Percentiles rank a stretch among this genome's conserved stretches.
phyloP scores from a whole-genome alignment of 1,284 basidiomycete species.

The Singerocomus inundabilis region DNA sequence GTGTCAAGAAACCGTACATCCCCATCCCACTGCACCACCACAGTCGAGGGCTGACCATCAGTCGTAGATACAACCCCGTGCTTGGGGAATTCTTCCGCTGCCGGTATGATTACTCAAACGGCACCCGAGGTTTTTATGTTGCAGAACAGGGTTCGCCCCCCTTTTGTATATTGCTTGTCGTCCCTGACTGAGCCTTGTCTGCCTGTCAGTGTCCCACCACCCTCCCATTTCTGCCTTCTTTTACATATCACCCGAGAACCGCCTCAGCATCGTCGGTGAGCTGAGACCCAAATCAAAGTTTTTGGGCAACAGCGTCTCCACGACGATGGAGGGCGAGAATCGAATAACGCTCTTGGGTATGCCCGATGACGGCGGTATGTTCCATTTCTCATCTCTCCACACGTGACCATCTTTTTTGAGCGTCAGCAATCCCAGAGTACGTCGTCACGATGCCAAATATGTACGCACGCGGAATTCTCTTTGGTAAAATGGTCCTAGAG shows the following conservation, averaged over 20 bases:
- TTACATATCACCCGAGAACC: slow-evolving; percentile 93
- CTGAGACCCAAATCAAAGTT: slow-evolving; percentile 95
- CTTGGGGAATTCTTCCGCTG: slow-evolving; percentile 98
- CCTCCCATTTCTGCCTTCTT: slow-evolving; percentile 97
- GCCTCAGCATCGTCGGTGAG: slow-evolving; percentile 84
- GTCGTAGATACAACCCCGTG: slow-evolving; percentile 87
- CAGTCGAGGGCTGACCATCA: background rate
- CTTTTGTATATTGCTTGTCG: background rate
- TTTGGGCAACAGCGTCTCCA: slow-evolving; percentile 94
- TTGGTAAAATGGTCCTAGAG: slow-evolving; percentile 98
- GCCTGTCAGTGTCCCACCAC: slow-evolving; percentile 77
- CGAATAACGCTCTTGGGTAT: slow-evolving; percentile 77
- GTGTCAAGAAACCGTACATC: slow-evolving; percentile 96
- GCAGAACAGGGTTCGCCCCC: slow-evolving; percentile 81
- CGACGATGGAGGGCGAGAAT: slow-evolving; percentile 96
- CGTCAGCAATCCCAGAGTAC: slow-evolving; percentile 54
- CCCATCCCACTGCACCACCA: slow-evolving; percentile 1
- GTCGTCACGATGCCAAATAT: slow-evolving; percentile 95
- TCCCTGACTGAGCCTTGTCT: slow-evolving; percentile 6
- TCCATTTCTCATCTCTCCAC: slow-evolving; percentile 32
- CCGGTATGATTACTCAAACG: slow-evolving; percentile 90
- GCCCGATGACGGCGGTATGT: slow-evolving; percentile 79
- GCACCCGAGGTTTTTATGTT: slow-evolving; percentile 93
- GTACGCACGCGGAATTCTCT: slow-evolving; percentile 96
- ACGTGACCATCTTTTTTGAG: slow-evolving; percentile 9